These are phyloP conservation scores for Ogataea philodendri DNA, from an alignment of 805 yeast species.

Conservation along the genomic window DNA sequence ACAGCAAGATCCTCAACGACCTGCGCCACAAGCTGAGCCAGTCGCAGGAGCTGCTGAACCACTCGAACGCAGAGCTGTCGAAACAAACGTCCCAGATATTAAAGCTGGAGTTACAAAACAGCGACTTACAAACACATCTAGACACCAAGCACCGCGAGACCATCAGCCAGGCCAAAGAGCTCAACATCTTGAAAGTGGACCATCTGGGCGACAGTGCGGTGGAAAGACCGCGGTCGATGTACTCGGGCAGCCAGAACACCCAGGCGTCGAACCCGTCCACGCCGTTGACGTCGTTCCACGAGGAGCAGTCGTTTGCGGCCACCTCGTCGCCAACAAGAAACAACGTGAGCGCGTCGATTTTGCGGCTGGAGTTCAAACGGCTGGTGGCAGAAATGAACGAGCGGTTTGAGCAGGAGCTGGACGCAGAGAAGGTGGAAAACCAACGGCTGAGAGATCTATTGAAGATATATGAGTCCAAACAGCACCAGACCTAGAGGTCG, in stretches of 20 bases:
- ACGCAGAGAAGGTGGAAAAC: constrained; percentile 53
- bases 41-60: constrained; percentile 51
- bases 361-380: constrained; percentile 68
- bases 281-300: constrained; percentile 15
- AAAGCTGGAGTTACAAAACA: constrained; percentile 37
- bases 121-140: constrained; percentile 31
- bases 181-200: constrained; percentile 45
- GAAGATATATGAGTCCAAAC: constrained; percentile 31
- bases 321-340: constrained; percentile 27
- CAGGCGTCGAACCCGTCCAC: constrained; percentile 17
- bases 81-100: constrained; percentile 37
- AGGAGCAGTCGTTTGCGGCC: constrained; percentile 8
- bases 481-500: constrained; percentile 25
- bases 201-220: constrained; percentile 37
- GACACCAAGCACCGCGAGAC: constrained; percentile 41
- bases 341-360: constrained; percentile 45
- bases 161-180: constrained; percentile 42
- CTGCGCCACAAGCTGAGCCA: constrained; percentile 48
- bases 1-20: constrained; percentile 50
- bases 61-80: constrained; percentile 37
- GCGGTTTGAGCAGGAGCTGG: constrained; percentile 57
- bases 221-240: constrained; percentile 16
- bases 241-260: constrained; percentile 5
- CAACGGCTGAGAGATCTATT: constrained; percentile 43
- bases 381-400: constrained; percentile 60